Base-by-base conservation (phyloP, 2,329 filamentous ascomycete genomes). In the Blastomyces emzantsi region DNA sequence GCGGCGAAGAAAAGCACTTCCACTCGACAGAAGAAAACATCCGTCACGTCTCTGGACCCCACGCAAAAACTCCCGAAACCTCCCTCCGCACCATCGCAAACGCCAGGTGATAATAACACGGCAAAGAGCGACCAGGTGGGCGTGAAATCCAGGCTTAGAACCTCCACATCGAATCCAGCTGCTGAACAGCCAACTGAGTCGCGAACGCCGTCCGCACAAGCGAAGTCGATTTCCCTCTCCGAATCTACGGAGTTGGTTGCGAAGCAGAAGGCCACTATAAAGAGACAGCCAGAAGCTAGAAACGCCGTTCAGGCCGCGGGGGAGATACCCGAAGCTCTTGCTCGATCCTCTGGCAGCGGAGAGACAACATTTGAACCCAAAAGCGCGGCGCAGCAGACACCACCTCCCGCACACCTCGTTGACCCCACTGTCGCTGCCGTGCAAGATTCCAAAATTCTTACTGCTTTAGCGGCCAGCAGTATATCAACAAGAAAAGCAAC, bases 371-470 rank as follows among this genome's bases (percentile, higher is more conserved):
- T 36, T 36, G 57, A 41, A 33, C 25, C 13, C 9, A 22, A 30
- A 45, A 30, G 28, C 5, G 5, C 5, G 3, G 22, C 39, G 22
- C 22, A n/a, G 2, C 54, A 22, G 54, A 56, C 15, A 39, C 28
- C 30, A 13, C 39, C 33, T 22, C 30, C 30, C 19, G 6, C 19
- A 49, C n/a, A 39, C 28, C 19, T 2, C 41, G 22, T 25, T 13
- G 22, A 30, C 22, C 15, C 33, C 9, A 36, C 39, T 19, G 30
- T 5, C 19, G 59, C 59, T 28, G 45, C 59, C 17, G 30, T 39
- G 47, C 45, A 61, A 41, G 25, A n/a, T 22, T 62, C 60, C 51
- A 56, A 62, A 22, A 56, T 62, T 25, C 60, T 62, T 39, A 45
- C 11, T 25, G 51, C 51, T 30, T 43, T 62, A 19, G 60, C 25